Base-by-base conservation (phyloP, 73 alveolate species). In the Paramecium primaurelia region DNA sequence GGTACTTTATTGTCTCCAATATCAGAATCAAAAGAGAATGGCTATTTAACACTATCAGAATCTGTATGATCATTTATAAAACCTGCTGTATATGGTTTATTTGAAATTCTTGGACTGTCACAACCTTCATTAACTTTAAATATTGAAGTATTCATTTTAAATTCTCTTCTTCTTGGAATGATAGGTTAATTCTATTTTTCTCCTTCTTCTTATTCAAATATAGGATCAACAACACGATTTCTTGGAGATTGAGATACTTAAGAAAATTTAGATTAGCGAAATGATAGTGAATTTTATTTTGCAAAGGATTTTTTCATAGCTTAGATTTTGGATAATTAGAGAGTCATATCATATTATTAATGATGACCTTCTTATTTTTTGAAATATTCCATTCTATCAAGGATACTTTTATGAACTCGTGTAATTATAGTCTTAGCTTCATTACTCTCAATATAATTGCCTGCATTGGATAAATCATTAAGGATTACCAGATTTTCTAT, bases 51-150 rank as follows among this genome's bases (percentile, higher is more conserved):
- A 64, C 84, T 64, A n/a, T 64, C 84, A 5, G 84, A 64, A 64
- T 64, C 84, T 32, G 84, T 64, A 64, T 64, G 84, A 32, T 64
- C 84, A 64, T 64, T 64, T 11, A 64, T 64, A n/a, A 28, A 64
- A 0, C 84, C 84, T 64, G 5, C 22, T 64, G 84, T 64, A 8
- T 4, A 64, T 32, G 84, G 84, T 64, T 34, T 64, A 28, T 32
- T 64, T 12, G 51, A 32, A 1, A 34, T 34, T 64, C 49, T 64
- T 6, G 91, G 91, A 80, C 64, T 32, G 9, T 80, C 91, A 32
- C 40, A 80, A 64, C 84, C 84, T 14, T 80, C 91, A 80, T 47
- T 80, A 26, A 80, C 91, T 18, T 80, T 80, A 47, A 80, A 80
- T 20, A 80, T 80, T 6, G 91, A 80, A 45, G 77, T 45, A 44